Conservation (phyloP, 495 filamentous ascomycete species). For the Clavariopsis aquatica region DNA sequence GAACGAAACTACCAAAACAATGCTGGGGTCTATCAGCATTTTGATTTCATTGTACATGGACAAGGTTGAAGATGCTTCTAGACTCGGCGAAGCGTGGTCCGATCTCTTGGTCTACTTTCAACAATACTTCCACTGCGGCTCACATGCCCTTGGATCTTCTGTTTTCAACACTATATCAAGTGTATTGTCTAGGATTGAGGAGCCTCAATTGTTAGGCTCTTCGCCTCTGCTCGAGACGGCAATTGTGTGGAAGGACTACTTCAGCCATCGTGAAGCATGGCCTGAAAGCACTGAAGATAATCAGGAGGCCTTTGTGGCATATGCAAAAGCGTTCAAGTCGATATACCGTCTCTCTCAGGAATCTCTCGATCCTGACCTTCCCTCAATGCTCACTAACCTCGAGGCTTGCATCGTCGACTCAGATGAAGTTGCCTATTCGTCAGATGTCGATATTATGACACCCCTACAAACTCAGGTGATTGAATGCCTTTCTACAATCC, state of each 20-base stretch:
- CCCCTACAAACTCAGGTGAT: conserved; percentile 73
- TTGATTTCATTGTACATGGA: conserved; percentile 67
- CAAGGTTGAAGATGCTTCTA: conserved; percentile 28
- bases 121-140: conserved; percentile 37
- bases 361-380: conserved; percentile 60
- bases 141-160: conserved; percentile 38
- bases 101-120: conserved; percentile 33
- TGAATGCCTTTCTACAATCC: conserved; percentile 69
- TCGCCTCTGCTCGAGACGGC: conserved; percentile 30
- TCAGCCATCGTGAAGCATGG: conserved; percentile 44
- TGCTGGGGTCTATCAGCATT: conserved; percentile 67
- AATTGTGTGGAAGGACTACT: conserved; percentile 31
- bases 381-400: conserved; percentile 55
- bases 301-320: conserved; percentile 75
- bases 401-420: conserved; percentile 66
- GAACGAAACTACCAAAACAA: conserved; percentile 75
- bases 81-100: conserved; percentile 41
- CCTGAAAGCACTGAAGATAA: conserved; percentile 53
- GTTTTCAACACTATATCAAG: conserved; percentile 39
- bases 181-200: conserved; percentile 39
- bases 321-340: conserved; percentile 73
- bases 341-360: conserved; percentile 77
- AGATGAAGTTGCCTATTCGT: conserved; percentile 72
- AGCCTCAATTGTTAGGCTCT: conserved; percentile 6
- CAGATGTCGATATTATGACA: conserved; percentile 82